These are phyloP conservation scores for Aphanomyces stellatus DNA, from an alignment of 352 stramenopile genomes.

Conservation along the genomic window DNA sequence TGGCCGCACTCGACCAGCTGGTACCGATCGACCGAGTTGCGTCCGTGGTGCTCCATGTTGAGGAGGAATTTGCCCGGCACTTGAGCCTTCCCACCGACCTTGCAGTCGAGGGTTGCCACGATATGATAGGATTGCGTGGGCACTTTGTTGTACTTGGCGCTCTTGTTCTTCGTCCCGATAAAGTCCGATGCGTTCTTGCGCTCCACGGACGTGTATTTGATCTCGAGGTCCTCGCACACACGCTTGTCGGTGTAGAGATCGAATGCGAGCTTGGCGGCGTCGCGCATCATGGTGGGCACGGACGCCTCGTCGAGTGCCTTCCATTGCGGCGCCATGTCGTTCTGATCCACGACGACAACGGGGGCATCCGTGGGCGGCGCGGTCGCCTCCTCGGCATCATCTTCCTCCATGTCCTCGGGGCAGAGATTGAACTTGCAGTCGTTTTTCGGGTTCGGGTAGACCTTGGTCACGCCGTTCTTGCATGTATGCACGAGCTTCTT, in stretches of 20 bases:
- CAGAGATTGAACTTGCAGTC: conserved; percentile 12
- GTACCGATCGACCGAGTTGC: neutral
- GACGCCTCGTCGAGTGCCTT: neutral
- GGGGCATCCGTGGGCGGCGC: neutral
- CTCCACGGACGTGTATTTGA: conserved; percentile 7
- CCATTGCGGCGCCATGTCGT: neutral
- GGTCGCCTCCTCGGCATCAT: neutral
- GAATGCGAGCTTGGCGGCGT: conserved; percentile 8
- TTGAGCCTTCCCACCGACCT: neutral
- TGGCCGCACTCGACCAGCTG: conserved; percentile 14
- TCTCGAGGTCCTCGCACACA: conserved; percentile 11
- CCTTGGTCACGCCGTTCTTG: conserved; percentile 10
- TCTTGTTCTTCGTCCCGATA: conserved; percentile 17
- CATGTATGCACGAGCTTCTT: conserved; percentile 6
- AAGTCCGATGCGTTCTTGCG: conserved; percentile 12
- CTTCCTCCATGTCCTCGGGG: conserved; percentile 14
- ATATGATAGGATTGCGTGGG: conserved; percentile 12
- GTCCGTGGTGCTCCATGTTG: conserved; percentile 15
- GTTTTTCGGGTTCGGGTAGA: conserved; percentile 11
- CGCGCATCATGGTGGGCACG: neutral
- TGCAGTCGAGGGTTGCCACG: conserved; percentile 2
- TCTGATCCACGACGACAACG: neutral
- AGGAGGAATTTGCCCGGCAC: conserved; percentile 10
- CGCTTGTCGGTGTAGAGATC: conserved; percentile 8
- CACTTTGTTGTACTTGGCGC: conserved; percentile 15